Evolutionary conservation across 208 protist species (phyloP), one percentile per base, ranked within the genome.

Genomic region (Balamuthia mandrillaris): DNA sequence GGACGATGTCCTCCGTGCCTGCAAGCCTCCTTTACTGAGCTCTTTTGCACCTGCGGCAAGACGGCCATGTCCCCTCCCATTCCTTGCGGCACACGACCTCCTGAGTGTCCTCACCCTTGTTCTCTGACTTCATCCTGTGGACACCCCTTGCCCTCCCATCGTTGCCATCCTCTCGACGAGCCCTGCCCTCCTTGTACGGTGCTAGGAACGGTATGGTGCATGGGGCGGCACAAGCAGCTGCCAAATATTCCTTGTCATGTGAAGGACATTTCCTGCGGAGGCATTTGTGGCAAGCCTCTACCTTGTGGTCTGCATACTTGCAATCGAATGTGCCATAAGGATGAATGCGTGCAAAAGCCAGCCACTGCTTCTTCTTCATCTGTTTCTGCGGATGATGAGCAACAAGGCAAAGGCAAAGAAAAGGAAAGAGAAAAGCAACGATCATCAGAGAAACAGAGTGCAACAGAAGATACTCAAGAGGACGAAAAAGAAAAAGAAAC

Each of bases 21-120:
- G 3, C n/a, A 87, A 12, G 79, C 85, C 47, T 82, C 58, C 0
- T 84, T 86, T 18, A 86, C 89, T 3, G 88, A 84, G 21, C 37
- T 86, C 0, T 24, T 65, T 5, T 92, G 89, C 54, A 61, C 47
- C 29, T 92, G 89, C 79, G 89, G 89, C 27, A 88, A 86, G 56
- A 92, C 89, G 7, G 47, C 82, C 18, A 58, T 90, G n/a, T 21
- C 33, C 16, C 86, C 88, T 33, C 89, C 89, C 16, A 86, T 92
- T 7, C 89, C 72, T 1, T 92, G 89, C 70, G 87, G 89, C 6
- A 81, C 77, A 0, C 51, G 39, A 52, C 65, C 72, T 29, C 89
- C 86, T 12, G 27, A 70, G 4, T 92, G 89, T 33, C 37, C 33
- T 6, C 70, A 86, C 33, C 82, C 86, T 18, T 92, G 89, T 10